Conservation (phyloP, 495 filamentous ascomycete species). For the Oleoguttula mirabilis region DNA sequence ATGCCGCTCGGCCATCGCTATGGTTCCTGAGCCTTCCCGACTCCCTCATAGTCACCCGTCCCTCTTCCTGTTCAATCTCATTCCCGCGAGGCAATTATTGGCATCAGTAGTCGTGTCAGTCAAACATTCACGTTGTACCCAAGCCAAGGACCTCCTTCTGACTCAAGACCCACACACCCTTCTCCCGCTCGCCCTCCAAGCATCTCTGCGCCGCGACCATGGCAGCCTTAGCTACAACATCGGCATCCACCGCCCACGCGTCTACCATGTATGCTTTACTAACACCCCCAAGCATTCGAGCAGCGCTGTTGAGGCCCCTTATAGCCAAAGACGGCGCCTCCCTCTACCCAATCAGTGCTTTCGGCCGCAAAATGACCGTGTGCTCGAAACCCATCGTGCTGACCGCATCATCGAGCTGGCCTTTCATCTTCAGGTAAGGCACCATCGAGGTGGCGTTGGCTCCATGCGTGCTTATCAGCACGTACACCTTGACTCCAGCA, state of each 20-base stretch:
- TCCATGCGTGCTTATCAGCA: constrained; percentile 32
- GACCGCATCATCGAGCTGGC: constrained; percentile 65
- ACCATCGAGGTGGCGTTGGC: constrained; percentile 16
- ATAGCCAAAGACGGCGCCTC: constrained; percentile 38
- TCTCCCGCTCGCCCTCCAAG: constrained; percentile 26
- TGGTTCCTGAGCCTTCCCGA: too few relatives aligned
- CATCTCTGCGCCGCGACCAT: constrained; percentile 42
- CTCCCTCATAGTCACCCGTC: too few relatives aligned
- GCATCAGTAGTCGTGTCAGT: too few relatives aligned
- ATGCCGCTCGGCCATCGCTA: too few relatives aligned
- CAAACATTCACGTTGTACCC: constrained; percentile 23
- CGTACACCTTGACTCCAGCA: constrained; percentile 37
- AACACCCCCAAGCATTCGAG: constrained; percentile 40
- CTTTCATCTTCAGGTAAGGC: constrained; percentile 55
- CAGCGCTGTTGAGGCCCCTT: constrained; percentile 38
- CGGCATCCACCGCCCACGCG: constrained; percentile 58
- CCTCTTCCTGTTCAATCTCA: too few relatives aligned
- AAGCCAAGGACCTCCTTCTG: constrained; percentile 27
- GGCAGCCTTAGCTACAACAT: constrained; percentile 62
- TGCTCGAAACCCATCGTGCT: constrained; percentile 58
- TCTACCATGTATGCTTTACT: constrained; percentile 46
- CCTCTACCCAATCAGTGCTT: constrained; percentile 56
- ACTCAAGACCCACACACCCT: constrained; percentile 24
- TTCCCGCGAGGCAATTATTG: too few relatives aligned
- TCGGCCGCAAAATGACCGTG: constrained; percentile 62